These are phyloP conservation scores for Arctium minus DNA, from an alignment of 129 eudicot genomes.

Conservation along the genomic window DNA sequence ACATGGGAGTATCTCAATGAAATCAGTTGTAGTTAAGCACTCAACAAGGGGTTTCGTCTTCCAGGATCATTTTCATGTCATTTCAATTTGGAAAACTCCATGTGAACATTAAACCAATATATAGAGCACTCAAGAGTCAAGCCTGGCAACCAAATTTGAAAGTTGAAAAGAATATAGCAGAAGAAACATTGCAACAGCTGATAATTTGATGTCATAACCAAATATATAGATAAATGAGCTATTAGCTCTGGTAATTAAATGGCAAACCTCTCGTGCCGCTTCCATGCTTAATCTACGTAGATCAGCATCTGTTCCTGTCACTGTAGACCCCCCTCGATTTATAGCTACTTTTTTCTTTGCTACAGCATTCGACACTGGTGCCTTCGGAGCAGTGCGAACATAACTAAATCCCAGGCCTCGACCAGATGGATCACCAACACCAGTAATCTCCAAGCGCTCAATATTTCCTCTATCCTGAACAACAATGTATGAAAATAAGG, in stretches of 20 bases:
- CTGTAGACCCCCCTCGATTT: conserved; percentile 70
- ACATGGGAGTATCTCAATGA: no score
- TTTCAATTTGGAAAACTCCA: no score
- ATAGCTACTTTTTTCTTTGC: conserved; percentile 75
- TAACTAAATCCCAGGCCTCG: conserved; percentile 96
- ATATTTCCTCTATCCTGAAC: conserved; percentile 85
- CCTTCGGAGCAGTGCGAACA: conserved; percentile 85
- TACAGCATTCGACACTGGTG: conserved; percentile 72
- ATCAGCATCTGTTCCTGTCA: conserved; percentile 98
- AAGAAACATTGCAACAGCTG: not conserved
- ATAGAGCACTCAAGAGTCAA: no score
- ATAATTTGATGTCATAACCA: not conserved
- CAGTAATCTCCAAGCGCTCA: conserved; percentile 91
- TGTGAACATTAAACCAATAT: no score
- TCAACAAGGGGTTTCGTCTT: no score
- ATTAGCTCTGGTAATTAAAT: not conserved
- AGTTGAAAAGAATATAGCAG: no score
- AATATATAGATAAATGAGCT: not conserved
- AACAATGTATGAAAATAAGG: not conserved
- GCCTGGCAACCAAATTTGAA: no score
- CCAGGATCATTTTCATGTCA: no score
- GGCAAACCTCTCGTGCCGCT: conserved; percentile 85
- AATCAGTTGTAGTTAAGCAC: no score
- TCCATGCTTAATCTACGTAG: conserved; percentile 97
- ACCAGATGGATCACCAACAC: conserved; percentile 99